Conservation (phyloP, 257 asterid species). For the Solanum tarijense region DNA sequence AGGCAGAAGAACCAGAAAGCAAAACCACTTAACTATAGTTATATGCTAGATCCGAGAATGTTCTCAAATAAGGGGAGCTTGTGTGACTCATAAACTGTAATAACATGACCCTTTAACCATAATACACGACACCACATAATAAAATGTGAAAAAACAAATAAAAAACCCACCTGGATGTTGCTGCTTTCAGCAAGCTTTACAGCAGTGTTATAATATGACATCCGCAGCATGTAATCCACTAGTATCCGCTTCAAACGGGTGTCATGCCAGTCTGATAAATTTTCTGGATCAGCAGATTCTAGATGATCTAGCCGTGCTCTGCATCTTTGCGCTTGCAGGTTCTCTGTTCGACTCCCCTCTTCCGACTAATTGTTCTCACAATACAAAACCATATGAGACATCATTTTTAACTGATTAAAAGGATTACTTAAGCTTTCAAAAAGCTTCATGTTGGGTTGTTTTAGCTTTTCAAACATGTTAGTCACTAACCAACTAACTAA, state of each 20-base stretch:
- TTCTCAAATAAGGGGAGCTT: not conserved
- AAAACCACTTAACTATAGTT: not conserved
- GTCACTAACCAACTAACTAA: not conserved
- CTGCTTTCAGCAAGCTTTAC: slow-evolving; percentile 74
- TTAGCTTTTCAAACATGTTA: not conserved
- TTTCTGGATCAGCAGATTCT: slow-evolving; percentile 73
- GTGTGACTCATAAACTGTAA: not conserved
- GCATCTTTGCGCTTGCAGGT: slow-evolving; percentile 91
- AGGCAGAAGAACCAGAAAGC: not conserved
- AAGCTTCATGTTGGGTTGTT: not conserved
- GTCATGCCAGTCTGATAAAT: slow-evolving; percentile 53
- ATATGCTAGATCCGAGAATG: not conserved
- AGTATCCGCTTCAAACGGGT: slow-evolving; percentile 78
- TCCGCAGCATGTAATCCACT: slow-evolving; percentile 90
- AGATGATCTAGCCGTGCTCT: slow-evolving; percentile 75
- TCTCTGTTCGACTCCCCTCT: slow-evolving; percentile 73
- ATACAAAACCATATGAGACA: not conserved
- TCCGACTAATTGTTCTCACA: slow-evolving; percentile 53
- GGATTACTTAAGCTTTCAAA: not conserved
- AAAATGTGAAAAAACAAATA: not conserved
- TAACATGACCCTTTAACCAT: not conserved
- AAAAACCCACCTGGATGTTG: slow-evolving; percentile 59
- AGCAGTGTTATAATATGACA: slow-evolving; percentile 93
- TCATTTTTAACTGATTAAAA: not conserved
- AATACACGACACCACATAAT: not conserved